Base-by-base conservation (phyloP, 345 rosid species). In the Citrus glauca region DNA sequence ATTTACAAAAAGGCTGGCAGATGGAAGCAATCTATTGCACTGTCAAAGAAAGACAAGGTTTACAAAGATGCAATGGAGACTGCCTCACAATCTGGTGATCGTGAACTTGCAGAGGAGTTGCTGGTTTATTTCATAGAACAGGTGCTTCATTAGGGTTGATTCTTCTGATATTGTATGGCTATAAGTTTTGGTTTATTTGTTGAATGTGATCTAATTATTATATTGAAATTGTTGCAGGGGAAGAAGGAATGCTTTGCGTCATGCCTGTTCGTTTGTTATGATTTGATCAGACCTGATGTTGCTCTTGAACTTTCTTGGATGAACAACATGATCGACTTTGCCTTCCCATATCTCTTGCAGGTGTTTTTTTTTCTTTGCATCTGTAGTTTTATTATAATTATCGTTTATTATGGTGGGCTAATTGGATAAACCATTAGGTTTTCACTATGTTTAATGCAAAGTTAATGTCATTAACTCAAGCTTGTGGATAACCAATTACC, bases 21-120 rank as follows among this genome's bases (percentile, higher is more conserved):
- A 85, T 96, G 99, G 99, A 96, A 94, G 97, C 95, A 88, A 79
- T 96, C 99, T 3, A 96, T 96, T 89, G 94, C 95, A 35, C 86
- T 96, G 85, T 96, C 98, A 72, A 96, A 96, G 92, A 96, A 94
- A 50, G 97, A 96, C 82, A 94, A 87, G 72, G 88, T 86, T 72
- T 96, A 91, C 88, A 96, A 89, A 79, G 99, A 96, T 88, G 97
- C 98, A 66, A 96, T 96, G 98, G 98, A 94, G 89, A 94, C 99
- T 77, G 97, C 97, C 65, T 96, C 99, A 6, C 99, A 96, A 82
- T 94, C 97, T 35, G 98, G 99, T 69, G 99, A 96, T 37, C 94
- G 91, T 64, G 98, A 96, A 82, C 94, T 94, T 81, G 97, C 99
- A 0, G 99, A 96, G 83, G 98, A 96, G 87, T 85, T 96, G 69